Percentiles rank a stretch among this genome's conserved stretches.
Evolutionary conservation across 257 asterid species (phyloP).

Genomic region (Coffea canephora): DNA sequence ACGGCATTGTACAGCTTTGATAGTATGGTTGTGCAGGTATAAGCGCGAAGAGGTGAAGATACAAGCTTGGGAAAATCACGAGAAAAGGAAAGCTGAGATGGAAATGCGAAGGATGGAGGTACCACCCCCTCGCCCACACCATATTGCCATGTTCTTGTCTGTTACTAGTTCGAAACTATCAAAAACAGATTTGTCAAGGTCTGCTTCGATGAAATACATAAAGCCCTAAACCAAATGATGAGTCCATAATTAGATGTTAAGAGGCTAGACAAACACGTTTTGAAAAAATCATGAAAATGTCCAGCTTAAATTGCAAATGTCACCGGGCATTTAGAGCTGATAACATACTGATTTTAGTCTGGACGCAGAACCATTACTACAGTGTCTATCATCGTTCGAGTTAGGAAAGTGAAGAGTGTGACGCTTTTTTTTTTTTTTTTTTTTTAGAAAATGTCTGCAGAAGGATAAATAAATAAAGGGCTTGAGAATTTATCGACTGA

Average conservation of each 20-base stretch:
- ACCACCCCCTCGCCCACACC: neutral
- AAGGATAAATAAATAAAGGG: neutral
- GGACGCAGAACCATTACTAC: neutral
- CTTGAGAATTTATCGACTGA: neutral
- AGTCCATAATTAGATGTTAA: neutral
- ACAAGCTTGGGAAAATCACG: slow-evolving; percentile 94
- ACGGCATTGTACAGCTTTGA: neutral
- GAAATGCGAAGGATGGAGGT: slow-evolving; percentile 84
- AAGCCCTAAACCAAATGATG: neutral
- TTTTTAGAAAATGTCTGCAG: neutral
- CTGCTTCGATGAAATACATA: neutral
- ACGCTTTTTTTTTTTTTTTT: no score
- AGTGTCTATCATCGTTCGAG: neutral
- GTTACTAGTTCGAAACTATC: neutral
- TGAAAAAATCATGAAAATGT: neutral
- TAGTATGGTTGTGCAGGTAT: slow-evolving; percentile 41
- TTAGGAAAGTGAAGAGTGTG: neutral
- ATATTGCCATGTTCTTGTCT: neutral
- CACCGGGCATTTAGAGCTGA: neutral
- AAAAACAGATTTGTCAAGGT: neutral
- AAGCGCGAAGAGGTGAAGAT: slow-evolving; percentile 90
- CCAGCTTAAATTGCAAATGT: neutral
- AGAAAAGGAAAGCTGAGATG: slow-evolving; percentile 87
- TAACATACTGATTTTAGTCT: no score
- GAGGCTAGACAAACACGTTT: neutral